Percentiles rank a stretch among this genome's conserved stretches.
Evolutionary conservation across 2,329 filamentous ascomycete species (phyloP).

Genomic region (Gyromitra esculenta): DNA sequence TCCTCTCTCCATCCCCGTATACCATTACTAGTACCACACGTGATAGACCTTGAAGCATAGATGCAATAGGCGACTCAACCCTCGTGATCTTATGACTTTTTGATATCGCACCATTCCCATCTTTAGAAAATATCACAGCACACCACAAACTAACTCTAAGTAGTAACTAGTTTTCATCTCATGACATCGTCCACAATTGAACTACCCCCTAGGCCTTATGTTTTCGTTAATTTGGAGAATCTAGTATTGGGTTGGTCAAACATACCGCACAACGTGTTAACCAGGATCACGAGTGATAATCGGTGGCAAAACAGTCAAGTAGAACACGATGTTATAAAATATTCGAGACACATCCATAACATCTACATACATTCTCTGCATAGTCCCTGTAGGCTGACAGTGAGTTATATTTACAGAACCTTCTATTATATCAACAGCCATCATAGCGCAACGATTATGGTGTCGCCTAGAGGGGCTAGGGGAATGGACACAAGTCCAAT

Average conservation of each 20-base stretch:
- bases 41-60: neutral
- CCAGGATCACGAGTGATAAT: neutral
- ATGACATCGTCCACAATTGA: neutral
- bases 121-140: neutral
- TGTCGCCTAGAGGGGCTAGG: too few relatives aligned
- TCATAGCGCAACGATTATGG: too few relatives aligned
- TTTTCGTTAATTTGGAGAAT: neutral
- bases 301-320: neutral
- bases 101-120: neutral
- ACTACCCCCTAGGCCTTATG: neutral
- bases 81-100: too few relatives aligned
- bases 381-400: too few relatives aligned
- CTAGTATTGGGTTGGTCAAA: neutral
- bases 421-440: too few relatives aligned
- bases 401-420: too few relatives aligned
- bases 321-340: too few relatives aligned
- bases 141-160: neutral
- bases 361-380: too few relatives aligned
- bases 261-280: neutral
- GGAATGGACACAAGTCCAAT: too few relatives aligned
- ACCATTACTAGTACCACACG: neutral
- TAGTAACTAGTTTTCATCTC: neutral
- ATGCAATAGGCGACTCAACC: too few relatives aligned
- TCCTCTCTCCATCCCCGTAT: neutral
- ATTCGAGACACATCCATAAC: too few relatives aligned